Conservation (phyloP, 768 basidiomycete genomes). For the Pulveroboletus sp. region DNA sequence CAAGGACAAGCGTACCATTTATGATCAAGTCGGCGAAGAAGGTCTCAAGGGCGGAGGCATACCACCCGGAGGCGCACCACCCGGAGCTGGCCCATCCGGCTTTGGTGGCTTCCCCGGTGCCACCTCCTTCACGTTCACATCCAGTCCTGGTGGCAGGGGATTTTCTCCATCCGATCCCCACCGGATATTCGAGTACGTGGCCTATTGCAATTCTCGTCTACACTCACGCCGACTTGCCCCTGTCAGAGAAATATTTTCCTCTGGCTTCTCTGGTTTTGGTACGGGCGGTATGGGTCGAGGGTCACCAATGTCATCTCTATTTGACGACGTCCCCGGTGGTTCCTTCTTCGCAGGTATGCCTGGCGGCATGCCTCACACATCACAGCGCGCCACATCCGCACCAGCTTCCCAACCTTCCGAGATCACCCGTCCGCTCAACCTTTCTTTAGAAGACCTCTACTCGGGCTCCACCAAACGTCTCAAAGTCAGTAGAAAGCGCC, state of each 20-base stretch:
- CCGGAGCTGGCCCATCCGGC: conserved; percentile 43
- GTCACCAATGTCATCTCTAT: conserved; percentile 28
- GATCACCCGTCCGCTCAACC: conserved; percentile 76
- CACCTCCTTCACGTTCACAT: conserved; percentile 53
- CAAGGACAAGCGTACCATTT: conserved; percentile 75
- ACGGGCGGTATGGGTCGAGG: conserved; percentile 41
- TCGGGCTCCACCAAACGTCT: conserved; percentile 82
- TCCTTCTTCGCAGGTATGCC: conserved; percentile 41
- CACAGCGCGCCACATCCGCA: conserved; percentile 26
- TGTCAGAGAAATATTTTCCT: conserved; percentile 55
- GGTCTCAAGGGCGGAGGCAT: conserved; percentile 73
- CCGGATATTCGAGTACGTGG: conserved; percentile 81
- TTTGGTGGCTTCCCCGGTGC: conserved; percentile 46
- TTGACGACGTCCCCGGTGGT: conserved; percentile 38
- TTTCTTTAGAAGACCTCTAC: conserved; percentile 84
- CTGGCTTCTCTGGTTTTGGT: conserved; percentile 32
- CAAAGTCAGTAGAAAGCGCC: conserved; percentile 71
- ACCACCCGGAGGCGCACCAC: conserved; percentile 52
- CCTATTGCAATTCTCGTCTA: not conserved
- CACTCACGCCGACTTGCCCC: conserved; percentile 1
- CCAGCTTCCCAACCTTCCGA: conserved; percentile 43
- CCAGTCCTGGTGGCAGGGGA: conserved; percentile 43
- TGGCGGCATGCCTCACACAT: conserved; percentile 51
- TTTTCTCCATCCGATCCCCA: conserved; percentile 80
- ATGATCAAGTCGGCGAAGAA: conserved; percentile 94